phyloP scores from a whole-genome alignment of 2,329 filamentous ascomycete species.

The Talaromyces pinophilus region DNA sequence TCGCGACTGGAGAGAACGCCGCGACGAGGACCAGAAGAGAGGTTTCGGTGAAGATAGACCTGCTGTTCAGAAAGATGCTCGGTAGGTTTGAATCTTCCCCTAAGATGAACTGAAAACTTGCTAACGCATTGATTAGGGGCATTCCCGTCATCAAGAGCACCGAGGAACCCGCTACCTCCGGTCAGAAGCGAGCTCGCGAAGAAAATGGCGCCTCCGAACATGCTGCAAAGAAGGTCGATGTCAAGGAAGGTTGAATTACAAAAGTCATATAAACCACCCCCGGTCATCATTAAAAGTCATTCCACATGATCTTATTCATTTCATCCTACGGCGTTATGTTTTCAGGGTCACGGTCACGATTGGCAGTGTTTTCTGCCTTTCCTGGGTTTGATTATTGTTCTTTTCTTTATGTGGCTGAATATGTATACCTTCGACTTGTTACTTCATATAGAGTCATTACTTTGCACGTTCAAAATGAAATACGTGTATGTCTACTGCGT shows the following conservation, averaged over 20 bases:
- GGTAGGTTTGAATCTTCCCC: conserved; percentile 34
- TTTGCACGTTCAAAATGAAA: not conserved
- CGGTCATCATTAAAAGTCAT: conserved; percentile 13
- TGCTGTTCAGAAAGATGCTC: conserved; percentile 43
- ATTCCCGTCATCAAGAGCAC: conserved; percentile 48
- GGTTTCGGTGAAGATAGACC: conserved; percentile 40
- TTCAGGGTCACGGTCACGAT: conserved; percentile 20
- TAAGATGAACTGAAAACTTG: not conserved
- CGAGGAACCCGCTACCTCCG: conserved; percentile 28
- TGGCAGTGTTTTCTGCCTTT: conserved; percentile 8
- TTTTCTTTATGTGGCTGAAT: conserved; percentile 9
- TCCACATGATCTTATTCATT: conserved; percentile 14
- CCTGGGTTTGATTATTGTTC: conserved; percentile 26
- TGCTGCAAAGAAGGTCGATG: conserved; percentile 53
- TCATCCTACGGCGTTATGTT: conserved; percentile 23
- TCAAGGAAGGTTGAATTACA: conserved; percentile 39
- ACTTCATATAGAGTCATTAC: conserved; percentile 6
- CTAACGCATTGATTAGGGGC: conserved; percentile 37
- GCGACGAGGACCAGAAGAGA: conserved; percentile 47
- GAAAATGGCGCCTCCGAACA: conserved; percentile 39
- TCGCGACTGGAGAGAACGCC: conserved; percentile 49
- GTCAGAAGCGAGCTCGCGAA: conserved; percentile 51
- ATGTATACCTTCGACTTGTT: conserved; percentile 10
- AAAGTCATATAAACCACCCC: conserved; percentile 1
- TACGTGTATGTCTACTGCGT: not conserved